A percentile compares a stretch with the other conserved stretches of the same genome.
phyloP scores from a whole-genome alignment of 1,284 basidiomycete genomes.

The Ceratobasidium theobromae region DNA sequence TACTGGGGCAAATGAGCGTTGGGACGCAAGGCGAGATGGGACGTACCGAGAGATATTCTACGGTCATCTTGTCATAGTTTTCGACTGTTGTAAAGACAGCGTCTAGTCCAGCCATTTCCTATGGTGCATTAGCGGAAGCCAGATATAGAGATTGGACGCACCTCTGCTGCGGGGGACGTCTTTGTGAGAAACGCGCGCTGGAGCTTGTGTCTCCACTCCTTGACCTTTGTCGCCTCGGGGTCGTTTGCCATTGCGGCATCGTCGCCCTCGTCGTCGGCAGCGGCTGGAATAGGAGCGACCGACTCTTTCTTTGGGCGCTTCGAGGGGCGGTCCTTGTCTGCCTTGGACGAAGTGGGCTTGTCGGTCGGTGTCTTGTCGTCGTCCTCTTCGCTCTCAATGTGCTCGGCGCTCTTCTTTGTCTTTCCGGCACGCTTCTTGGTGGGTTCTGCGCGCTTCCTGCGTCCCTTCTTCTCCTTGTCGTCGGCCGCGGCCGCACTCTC shows the following conservation, averaged over 20 bases:
- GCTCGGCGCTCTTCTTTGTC: slow-evolving; percentile 48
- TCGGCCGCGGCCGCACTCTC: slow-evolving; percentile 50
- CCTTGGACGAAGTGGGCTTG: slow-evolving; percentile 37
- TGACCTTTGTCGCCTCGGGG: slow-evolving; percentile 73
- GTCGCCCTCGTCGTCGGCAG: slow-evolving; percentile 52
- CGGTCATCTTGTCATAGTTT: slow-evolving; percentile 77
- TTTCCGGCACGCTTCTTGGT: slow-evolving; percentile 44
- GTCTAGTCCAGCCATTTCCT: slow-evolving; percentile 82
- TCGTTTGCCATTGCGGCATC: slow-evolving; percentile 55
- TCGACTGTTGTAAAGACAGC: slow-evolving; percentile 82
- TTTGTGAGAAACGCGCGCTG: slow-evolving; percentile 84
- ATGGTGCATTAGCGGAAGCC: slow-evolving; percentile 7
- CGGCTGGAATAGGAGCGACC: slow-evolving; percentile 10
- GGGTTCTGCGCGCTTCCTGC: slow-evolving; percentile 49
- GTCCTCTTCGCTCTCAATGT: slow-evolving; percentile 75
- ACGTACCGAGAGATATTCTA: slow-evolving; percentile 77
- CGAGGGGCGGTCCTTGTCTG: slow-evolving; percentile 45
- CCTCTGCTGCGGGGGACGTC: slow-evolving; percentile 58
- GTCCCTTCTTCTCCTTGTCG: slow-evolving; percentile 54
- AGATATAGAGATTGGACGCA: slow-evolving; percentile 40
- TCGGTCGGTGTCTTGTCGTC: slow-evolving; percentile 47
- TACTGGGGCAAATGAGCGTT: slow-evolving; percentile 51
- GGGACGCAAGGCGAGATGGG: slow-evolving; percentile 24
- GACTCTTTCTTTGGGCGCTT: slow-evolving; percentile 64
- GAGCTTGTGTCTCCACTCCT: slow-evolving; percentile 86